Conservation (phyloP, 768 basidiomycete genomes). For the Sporobolomyces phaffii region DNA sequence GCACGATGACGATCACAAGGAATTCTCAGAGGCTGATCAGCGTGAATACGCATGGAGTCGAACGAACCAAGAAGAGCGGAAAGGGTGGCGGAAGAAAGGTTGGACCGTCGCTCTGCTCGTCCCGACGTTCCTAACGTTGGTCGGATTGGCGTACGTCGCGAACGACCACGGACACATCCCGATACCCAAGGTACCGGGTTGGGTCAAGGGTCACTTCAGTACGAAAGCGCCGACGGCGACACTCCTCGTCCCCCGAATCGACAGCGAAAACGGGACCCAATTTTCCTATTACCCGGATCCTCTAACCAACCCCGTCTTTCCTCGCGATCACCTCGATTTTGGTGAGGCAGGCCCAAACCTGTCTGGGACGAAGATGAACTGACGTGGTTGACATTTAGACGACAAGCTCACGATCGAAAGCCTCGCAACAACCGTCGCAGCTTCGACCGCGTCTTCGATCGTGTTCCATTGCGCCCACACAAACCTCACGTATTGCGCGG, state of each 20-base stretch:
- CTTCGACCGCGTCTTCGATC: background rate
- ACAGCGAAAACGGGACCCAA: background rate
- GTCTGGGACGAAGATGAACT: no score
- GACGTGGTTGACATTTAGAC: no score
- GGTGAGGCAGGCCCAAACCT: no score
- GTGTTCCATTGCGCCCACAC: conserved; percentile 18
- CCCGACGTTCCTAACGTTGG: background rate
- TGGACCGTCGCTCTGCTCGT: background rate
- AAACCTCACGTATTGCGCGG: conserved; percentile 3
- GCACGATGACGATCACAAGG: no score
- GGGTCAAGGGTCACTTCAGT: background rate
- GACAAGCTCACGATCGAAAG: conserved; percentile 10
- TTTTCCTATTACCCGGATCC: background rate
- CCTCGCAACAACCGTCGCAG: background rate
- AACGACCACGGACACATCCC: background rate
- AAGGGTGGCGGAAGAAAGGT: background rate
- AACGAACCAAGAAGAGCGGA: background rate
- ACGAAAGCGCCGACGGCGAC: background rate
- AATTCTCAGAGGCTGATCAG: no score
- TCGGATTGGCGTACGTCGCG: background rate
- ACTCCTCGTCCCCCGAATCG: background rate
- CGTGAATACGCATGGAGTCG: background rate
- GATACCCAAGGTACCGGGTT: background rate
- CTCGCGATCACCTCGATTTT: background rate
- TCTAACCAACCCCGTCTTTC: background rate